phyloP scores from a whole-genome alignment of 192 early-diverging fungal genomes.

The Allomyces macrogynus region DNA sequence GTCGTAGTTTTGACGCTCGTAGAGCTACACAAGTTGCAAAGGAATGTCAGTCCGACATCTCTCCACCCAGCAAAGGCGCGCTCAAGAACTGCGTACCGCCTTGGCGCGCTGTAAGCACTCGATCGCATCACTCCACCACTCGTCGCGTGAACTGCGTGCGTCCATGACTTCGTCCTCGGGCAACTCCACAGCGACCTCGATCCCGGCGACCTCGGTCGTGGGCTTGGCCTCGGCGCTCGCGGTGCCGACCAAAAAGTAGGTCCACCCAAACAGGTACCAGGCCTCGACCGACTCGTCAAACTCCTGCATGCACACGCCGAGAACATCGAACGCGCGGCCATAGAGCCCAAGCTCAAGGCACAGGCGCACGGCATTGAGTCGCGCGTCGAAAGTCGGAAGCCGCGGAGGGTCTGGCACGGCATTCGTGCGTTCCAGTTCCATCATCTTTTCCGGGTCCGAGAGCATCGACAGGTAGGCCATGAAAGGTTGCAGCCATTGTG shows the following conservation, averaged over 20 bases:
- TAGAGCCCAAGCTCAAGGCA: slow-evolving; percentile 66
- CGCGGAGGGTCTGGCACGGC: slow-evolving; percentile 8
- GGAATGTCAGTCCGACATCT: no score
- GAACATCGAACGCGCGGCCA: slow-evolving; percentile 52
- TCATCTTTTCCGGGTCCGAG: slow-evolving; percentile 4
- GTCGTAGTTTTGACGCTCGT: slow-evolving; percentile 33
- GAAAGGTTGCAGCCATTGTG: not conserved
- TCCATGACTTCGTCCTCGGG: slow-evolving; percentile 10
- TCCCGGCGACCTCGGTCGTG: slow-evolving; percentile 49
- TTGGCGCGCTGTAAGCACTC: slow-evolving; percentile 17
- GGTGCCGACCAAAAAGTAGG: slow-evolving; percentile 54
- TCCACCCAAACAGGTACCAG: slow-evolving; percentile 94
- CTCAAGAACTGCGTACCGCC: no score
- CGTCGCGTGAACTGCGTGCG: slow-evolving; percentile 6
- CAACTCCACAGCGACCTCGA: slow-evolving; percentile 31
- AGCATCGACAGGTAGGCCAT: slow-evolving; percentile 36
- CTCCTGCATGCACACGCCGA: slow-evolving; percentile 66
- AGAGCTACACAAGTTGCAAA: slow-evolving; percentile 22
- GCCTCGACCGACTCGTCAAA: slow-evolving; percentile 80
- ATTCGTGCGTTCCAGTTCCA: slow-evolving; percentile 3
- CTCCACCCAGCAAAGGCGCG: no score
- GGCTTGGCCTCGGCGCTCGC: slow-evolving; percentile 34
- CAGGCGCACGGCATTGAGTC: slow-evolving; percentile 62
- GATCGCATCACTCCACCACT: slow-evolving; percentile 7
- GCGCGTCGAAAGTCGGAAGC: slow-evolving; percentile 66